phyloP scores from a whole-genome alignment of 495 filamentous ascomycete genomes.

The Tuber calosporum region DNA sequence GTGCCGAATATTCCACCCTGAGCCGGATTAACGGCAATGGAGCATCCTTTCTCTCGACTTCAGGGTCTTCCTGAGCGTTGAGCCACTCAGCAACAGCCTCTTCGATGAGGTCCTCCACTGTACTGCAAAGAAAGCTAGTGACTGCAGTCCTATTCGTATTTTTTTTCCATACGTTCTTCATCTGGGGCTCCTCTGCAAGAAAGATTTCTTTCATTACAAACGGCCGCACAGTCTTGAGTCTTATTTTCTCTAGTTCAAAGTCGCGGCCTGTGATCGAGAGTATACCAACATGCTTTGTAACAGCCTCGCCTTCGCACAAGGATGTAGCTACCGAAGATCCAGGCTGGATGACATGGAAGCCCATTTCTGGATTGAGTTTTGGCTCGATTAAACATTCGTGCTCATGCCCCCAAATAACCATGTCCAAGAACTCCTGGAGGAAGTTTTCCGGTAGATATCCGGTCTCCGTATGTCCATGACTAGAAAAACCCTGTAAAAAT shows the following conservation, averaged over 20 bases:
- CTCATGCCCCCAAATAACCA: slow-evolving; percentile 96
- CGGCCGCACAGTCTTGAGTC: slow-evolving; percentile 80
- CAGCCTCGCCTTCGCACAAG: slow-evolving; percentile 79
- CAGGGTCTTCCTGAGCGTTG: slow-evolving; percentile 56
- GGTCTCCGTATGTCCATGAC: slow-evolving; percentile 76
- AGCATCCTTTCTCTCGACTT: slow-evolving; percentile 52
- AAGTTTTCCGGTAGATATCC: slow-evolving; percentile 91
- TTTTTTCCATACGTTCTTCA: slow-evolving; percentile 68
- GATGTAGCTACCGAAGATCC: slow-evolving; percentile 95
- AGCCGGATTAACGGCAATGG: slow-evolving; percentile 82
- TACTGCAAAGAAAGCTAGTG: slow-evolving; percentile 62
- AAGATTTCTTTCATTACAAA: slow-evolving; percentile 82
- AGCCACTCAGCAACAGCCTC: slow-evolving; percentile 77
- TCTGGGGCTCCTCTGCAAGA: slow-evolving; percentile 64
- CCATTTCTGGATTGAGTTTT: slow-evolving; percentile 68
- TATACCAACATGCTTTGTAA: slow-evolving; percentile 82
- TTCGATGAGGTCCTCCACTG: slow-evolving; percentile 79
- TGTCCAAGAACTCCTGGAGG: slow-evolving; percentile 81
- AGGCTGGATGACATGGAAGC: slow-evolving; percentile 93
- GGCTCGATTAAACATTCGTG: slow-evolving; percentile 94
- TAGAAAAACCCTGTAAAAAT: slow-evolving; percentile 19
- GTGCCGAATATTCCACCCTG: slow-evolving; percentile 81
- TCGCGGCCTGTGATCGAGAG: slow-evolving; percentile 74
- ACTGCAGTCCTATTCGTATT: slow-evolving; percentile 75
- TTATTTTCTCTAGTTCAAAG: slow-evolving; percentile 72